Percentiles rank a stretch among this genome's conserved stretches.
Conservation (phyloP, 2,329 filamentous ascomycete genomes). For the Aspergillus oerlinghausenensis region DNA sequence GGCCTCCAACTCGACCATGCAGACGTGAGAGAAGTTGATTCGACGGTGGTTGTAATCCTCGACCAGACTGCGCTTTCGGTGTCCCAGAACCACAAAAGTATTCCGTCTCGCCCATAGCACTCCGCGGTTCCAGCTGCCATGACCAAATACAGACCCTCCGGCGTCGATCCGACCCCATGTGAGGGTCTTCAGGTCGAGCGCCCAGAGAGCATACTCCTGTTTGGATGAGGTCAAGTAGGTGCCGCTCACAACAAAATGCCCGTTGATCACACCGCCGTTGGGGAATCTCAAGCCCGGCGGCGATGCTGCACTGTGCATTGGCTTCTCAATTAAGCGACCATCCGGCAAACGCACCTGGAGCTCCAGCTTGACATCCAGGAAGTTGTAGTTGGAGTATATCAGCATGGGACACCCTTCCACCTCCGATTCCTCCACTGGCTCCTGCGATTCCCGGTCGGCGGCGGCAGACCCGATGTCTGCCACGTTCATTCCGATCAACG, state of each 20-base stretch:
- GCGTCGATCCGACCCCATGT: conserved; percentile 97
- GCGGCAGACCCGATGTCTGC: conserved; percentile 42
- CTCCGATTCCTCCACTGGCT: conserved; percentile 25
- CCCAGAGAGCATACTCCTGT: conserved; percentile 97
- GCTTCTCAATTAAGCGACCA: conserved; percentile 76
- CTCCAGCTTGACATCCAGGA: conserved; percentile 93
- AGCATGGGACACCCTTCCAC: conserved; percentile 65
- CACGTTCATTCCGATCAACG: conserved; percentile 52
- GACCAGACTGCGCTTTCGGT: conserved; percentile 86
- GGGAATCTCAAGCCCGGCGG: conserved; percentile 92
- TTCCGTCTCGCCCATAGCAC: conserved; percentile 91
- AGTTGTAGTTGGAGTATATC: conserved; percentile 99
- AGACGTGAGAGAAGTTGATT: conserved; percentile 96
- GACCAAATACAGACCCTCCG: conserved; percentile 87
- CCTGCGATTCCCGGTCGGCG: conserved; percentile 35
- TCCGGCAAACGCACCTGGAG: conserved; percentile 82
- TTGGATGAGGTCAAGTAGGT: conserved; percentile 97
- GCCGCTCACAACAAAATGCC: conserved; percentile 93
- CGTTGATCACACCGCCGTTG: conserved; percentile 91
- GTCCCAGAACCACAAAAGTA: conserved; percentile 91
- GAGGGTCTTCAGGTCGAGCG: conserved; percentile 78
- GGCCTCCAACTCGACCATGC: conserved; percentile 93
- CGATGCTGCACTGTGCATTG: conserved; percentile 76
- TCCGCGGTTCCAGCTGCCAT: conserved; percentile 96
- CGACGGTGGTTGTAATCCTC: conserved; percentile 98